Base-by-base conservation (phyloP, 1,139 yeast genomes). In the Hanseniaspora uvarum region DNA sequence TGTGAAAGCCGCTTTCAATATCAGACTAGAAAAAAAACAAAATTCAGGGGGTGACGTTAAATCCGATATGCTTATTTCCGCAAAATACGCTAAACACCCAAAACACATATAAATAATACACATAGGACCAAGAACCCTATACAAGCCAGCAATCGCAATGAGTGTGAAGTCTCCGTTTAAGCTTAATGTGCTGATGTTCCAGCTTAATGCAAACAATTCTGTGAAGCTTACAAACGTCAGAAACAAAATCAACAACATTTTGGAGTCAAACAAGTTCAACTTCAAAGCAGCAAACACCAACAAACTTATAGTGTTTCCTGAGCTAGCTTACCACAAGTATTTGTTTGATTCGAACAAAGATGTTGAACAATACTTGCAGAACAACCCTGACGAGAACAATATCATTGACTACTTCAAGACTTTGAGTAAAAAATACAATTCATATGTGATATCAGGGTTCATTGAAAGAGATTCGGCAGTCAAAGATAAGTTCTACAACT, bases 201-300 rank as follows among this genome's bases (percentile, higher is more conserved):
- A 49, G 21, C 43, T 49, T 1, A 49, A 49, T 36, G 53, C 47
- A 1, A 49, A 49, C 47, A 49, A 41, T 30, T 49, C 47, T n/a
- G 30, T 28, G 4, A 41, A 19, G 14, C 37, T 14, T 2, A 34
- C 52, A 3, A 48, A 41, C 16, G 37, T 49, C n/a, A 49, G 47
- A 36, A 33, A 36, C 24, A 49, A 49, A 41, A 41, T 49, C 8
- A 37, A 16, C 12, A 16, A 23, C 14, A 19, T 41, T n/a, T 12
- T 49, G 14, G 53, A 49, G 21, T 39, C 52, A 8, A 41, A 36
- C 14, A 49, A 41, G 30, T 36, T 49, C 23, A 41, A 34, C 19
- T 40, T 34, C 26, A 33, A 31, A 11, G 7, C n/a, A 8, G 37
- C 30, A 12, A 26, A 26, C 19, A 18, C 21, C 5, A 34, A 11